phyloP scores from a whole-genome alignment of 2,329 filamentous ascomycete genomes.

The Fusarium protoensiforme region DNA sequence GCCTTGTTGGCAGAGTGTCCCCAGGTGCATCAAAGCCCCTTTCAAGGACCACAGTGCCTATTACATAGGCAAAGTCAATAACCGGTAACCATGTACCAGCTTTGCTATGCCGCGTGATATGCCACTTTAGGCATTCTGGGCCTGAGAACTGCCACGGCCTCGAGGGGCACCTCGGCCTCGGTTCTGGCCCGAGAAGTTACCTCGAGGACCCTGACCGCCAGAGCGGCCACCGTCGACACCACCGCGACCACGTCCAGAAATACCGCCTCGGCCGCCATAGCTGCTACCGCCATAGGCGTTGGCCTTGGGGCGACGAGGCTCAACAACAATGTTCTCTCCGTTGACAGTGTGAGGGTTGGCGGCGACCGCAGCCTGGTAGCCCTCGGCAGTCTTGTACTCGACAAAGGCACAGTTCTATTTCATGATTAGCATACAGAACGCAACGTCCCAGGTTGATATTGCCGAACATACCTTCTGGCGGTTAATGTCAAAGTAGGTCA shows the following conservation, averaged over 20 bases:
- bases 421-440: constrained; percentile 23
- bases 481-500: constrained; percentile 82
- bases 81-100: constrained; percentile 2
- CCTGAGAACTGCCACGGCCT: constrained; percentile 70
- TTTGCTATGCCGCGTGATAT: constrained; percentile 14
- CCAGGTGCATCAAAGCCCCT: background rate
- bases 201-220: constrained; percentile 72
- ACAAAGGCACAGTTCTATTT: constrained; percentile 94
- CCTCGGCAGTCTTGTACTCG: constrained; percentile 85
- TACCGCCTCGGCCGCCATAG: constrained; percentile 71
- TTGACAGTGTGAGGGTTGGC: constrained; percentile 89
- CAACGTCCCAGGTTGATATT: background rate
- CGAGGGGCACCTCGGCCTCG: constrained; percentile 74
- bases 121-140: constrained; percentile 60
- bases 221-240: constrained; percentile 69
- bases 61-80: background rate
- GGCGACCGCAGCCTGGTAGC: constrained; percentile 83
- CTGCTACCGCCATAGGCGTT: constrained; percentile 77
- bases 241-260: constrained; percentile 73
- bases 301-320: constrained; percentile 85
- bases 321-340: constrained; percentile 84
- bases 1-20: constrained; percentile 4
- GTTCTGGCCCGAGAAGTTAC: constrained; percentile 74
- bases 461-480: constrained; percentile 77
- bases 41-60: background rate